These are phyloP conservation scores for Amanita pseudoporphyria DNA, from an alignment of 768 basidiomycete species.

Conservation along the genomic window DNA sequence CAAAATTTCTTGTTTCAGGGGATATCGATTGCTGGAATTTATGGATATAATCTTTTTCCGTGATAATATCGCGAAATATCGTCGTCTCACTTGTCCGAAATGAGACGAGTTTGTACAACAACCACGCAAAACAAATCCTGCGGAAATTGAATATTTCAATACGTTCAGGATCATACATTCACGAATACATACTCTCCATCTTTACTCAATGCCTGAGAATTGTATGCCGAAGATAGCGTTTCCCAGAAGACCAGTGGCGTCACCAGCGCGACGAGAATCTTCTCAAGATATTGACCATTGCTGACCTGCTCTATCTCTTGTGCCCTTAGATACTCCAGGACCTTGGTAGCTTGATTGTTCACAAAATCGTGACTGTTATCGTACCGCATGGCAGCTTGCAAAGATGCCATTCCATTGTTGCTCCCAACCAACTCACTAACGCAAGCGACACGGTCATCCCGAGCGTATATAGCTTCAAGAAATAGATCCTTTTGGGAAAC, in stretches of 20 bases:
- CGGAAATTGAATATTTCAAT: slow-evolving; percentile 2
- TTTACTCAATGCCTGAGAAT: slow-evolving; percentile 14
- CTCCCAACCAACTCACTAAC: slow-evolving; percentile 24
- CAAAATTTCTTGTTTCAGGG: slow-evolving; percentile 15
- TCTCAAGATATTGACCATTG: slow-evolving; percentile 26
- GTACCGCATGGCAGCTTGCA: slow-evolving; percentile 28
- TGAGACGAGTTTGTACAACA: slow-evolving; percentile 28
- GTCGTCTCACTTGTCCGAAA: slow-evolving; percentile 13
- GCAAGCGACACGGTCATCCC: slow-evolving; percentile 26
- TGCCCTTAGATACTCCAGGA: slow-evolving; percentile 27
- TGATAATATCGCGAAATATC: slow-evolving; percentile 23
- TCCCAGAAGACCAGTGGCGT: slow-evolving; percentile 39
- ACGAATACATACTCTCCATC: slow-evolving; percentile 3
- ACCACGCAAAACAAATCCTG: slow-evolving; percentile 24
- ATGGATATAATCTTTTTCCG: slow-evolving; percentile 16
- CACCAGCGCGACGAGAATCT: slow-evolving; percentile 26
- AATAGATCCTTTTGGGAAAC: slow-evolving; percentile 17
- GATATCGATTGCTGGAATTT: slow-evolving; percentile 19
- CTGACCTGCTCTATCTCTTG: slow-evolving; percentile 14
- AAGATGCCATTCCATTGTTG: slow-evolving; percentile 21
- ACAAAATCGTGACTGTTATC: slow-evolving; percentile 25
- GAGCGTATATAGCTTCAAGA: slow-evolving; percentile 29
- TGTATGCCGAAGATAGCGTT: slow-evolving; percentile 22
- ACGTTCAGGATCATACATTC: no score
- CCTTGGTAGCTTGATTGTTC: slow-evolving; percentile 23